phyloP scores from a whole-genome alignment of 139 green algal species.

The Haematococcus sp. region DNA sequence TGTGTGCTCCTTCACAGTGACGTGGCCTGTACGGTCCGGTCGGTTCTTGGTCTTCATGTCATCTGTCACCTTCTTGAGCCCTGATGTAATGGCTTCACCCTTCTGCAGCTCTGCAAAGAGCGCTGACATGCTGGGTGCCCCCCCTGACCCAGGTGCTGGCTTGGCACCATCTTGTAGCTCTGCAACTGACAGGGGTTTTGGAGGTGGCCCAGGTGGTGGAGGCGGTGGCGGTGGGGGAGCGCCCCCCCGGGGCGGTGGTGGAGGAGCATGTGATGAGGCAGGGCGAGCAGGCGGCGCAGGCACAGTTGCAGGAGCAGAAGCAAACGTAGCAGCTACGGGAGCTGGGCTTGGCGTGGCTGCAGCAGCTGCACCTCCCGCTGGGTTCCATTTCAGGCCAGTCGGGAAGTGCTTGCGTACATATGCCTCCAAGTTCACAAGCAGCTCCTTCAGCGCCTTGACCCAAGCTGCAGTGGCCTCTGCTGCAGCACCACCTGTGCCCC shows the following conservation, averaged over 20 bases:
- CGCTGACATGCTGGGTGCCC: constrained; percentile 28
- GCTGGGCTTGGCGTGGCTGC: not conserved
- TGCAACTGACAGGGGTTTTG: constrained; percentile 32
- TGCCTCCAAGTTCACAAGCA: constrained; percentile 22
- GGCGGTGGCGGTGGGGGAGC: constrained; percentile 58
- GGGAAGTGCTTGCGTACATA: constrained; percentile 63
- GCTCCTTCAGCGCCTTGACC: constrained; percentile 75
- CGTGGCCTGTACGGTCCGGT: constrained; percentile 56
- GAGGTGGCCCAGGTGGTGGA: constrained; percentile 36
- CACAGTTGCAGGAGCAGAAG: not conserved
- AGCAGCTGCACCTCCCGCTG: constrained; percentile 24
- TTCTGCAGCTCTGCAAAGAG: constrained; percentile 71
- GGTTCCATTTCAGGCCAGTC: constrained; percentile 69
- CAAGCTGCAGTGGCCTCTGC: constrained; percentile 59
- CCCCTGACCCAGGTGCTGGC: no score
- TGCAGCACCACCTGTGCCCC: constrained; percentile 17
- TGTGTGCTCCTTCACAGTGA: constrained; percentile 25
- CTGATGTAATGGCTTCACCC: constrained; percentile 74
- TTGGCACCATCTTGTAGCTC: constrained; percentile 13
- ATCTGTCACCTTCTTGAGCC: constrained; percentile 88
- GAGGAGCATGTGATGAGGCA: not conserved
- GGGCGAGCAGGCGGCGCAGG: not conserved
- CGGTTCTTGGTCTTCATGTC: constrained; percentile 98
- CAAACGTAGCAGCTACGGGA: not conserved
- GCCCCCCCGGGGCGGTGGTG: constrained; percentile 9